These are phyloP conservation scores for Triticum aestivum DNA, from an alignment of 176 grass and related monocot species.

Conservation along the genomic window IWGSC_CS_RefSeq_v2.1 NC_057802.1:311092878-311093377, in stretches of 20 bases:
- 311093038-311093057: background rate
- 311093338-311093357: background rate
- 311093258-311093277: background rate
- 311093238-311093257: background rate
- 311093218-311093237: background rate
- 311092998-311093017: background rate
- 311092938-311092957: slow-evolving; percentile 44
- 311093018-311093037: background rate
- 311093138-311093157: too few species aligned
- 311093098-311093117: background rate
- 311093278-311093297: background rate
- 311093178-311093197: background rate
- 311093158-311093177: background rate
- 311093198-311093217: background rate
- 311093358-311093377: background rate
- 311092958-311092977: slow-evolving; percentile 16
- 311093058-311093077: too few species aligned
- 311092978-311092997: background rate
- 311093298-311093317: background rate
- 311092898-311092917: slow-evolving; percentile 8
- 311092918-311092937: slow-evolving; percentile 24
- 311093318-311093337: background rate
- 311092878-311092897: slow-evolving; percentile 11
- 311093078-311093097: background rate
- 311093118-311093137: background rate